Evolutionary conservation across 163 green algal genomes (phyloP).

Genomic region (Chlorella variabilis): DNA sequence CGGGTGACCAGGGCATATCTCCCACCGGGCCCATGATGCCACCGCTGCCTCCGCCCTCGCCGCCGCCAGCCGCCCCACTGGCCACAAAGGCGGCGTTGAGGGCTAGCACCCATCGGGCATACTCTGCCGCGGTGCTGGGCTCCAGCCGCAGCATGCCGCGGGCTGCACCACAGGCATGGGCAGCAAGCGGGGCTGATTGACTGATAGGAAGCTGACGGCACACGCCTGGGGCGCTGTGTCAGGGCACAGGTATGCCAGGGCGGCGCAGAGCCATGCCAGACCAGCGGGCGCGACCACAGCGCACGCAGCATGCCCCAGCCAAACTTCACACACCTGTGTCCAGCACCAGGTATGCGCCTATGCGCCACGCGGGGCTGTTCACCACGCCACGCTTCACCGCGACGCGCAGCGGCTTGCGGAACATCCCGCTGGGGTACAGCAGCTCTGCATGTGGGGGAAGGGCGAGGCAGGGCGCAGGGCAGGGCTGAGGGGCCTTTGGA

Average conservation of each 20-base stretch:
- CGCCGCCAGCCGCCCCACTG: not conserved
- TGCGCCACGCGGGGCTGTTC: slow-evolving; percentile 18
- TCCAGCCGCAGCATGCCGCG: slow-evolving; percentile 45
- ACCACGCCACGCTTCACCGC: slow-evolving; percentile 13
- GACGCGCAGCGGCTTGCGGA: slow-evolving; percentile 26
- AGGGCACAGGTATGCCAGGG: too few species aligned
- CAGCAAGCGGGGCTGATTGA: too few species aligned
- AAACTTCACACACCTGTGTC: slow-evolving; percentile 32
- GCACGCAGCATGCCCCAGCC: not conserved
- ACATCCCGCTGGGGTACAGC: slow-evolving; percentile 23
- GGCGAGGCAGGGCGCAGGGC: not conserved
- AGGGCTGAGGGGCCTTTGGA: too few species aligned
- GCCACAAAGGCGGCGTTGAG: slow-evolving; percentile 38
- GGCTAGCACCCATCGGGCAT: slow-evolving; percentile 46
- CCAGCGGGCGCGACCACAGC: too few species aligned
- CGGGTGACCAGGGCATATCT: not conserved
- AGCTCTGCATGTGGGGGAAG: slow-evolving; percentile 1
- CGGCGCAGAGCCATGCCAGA: too few species aligned
- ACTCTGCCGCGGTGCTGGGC: slow-evolving; percentile 22
- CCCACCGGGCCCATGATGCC: not conserved
- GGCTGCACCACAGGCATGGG: not conserved
- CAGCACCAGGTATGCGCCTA: slow-evolving; percentile 32
- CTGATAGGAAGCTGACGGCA: not conserved
- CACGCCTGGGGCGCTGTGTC: too few species aligned
- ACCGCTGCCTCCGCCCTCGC: not conserved